phyloP scores from a whole-genome alignment of 2,329 filamentous ascomycete species.

The Fusarium redolens region DNA sequence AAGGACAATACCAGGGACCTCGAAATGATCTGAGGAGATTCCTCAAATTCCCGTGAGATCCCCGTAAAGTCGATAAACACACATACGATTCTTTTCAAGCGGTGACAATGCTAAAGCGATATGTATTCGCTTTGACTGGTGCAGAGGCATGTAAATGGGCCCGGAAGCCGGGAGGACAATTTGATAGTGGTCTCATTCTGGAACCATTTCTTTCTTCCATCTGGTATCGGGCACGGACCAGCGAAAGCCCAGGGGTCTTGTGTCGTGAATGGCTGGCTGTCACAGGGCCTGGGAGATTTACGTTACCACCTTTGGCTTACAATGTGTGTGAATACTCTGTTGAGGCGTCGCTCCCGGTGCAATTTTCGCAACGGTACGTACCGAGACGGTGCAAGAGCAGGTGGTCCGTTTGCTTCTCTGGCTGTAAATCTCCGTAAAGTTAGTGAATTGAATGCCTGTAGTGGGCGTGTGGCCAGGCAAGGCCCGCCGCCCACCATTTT shows the following conservation, averaged over 20 bases:
- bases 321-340: constrained; percentile 18
- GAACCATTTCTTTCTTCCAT: constrained; percentile 43
- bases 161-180: constrained; percentile 49
- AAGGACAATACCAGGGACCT: constrained; percentile 18
- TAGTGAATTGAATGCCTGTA: constrained; percentile 2
- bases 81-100: constrained; percentile 31
- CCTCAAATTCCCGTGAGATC: constrained; percentile 43
- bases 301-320: constrained; percentile 4
- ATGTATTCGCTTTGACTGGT: constrained; percentile 30
- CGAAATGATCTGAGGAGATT: constrained; percentile 34
- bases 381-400: constrained; percentile 9
- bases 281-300: constrained; percentile 41
- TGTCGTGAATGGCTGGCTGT: constrained; percentile 19
- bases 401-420: constrained; percentile 11
- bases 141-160: constrained; percentile 25
- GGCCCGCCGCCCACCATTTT: constrained; percentile 32
- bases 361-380: constrained; percentile 24
- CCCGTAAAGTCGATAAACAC: constrained; percentile 23
- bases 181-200: constrained; percentile 52
- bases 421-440: constrained; percentile 21
- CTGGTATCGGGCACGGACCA: constrained; percentile 36
- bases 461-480: constrained; percentile 22
- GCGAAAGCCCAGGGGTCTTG: constrained; percentile 32
- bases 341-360: constrained; percentile 13
- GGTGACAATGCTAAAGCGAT: constrained; percentile 29